phyloP scores from a whole-genome alignment of 2,329 filamentous ascomycete genomes.

The Hirsutella rhossiliensis region DNA sequence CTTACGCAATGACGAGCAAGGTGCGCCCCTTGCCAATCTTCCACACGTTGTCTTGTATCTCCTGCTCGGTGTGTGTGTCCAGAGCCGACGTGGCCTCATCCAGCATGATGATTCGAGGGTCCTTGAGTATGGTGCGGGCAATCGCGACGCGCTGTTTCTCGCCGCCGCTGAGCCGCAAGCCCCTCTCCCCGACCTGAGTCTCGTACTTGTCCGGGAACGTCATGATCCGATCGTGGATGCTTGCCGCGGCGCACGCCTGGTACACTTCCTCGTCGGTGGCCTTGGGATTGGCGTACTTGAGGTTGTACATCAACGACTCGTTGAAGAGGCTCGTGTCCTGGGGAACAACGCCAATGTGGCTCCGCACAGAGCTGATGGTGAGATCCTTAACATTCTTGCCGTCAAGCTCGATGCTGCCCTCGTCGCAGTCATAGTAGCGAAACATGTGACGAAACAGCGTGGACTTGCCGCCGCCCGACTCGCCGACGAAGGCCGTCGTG shows the following conservation, averaged over 20 bases:
- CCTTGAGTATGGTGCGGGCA: slow-evolving; percentile 83
- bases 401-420: slow-evolving; percentile 74
- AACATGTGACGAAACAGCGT: slow-evolving; percentile 93
- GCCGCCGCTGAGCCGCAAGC: slow-evolving; percentile 74
- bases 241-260: slow-evolving; percentile 72
- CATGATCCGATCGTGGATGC: slow-evolving; percentile 86
- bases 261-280: slow-evolving; percentile 74
- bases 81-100: slow-evolving; percentile 89
- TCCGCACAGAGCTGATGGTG: slow-evolving; percentile 86
- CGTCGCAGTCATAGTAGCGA: slow-evolving; percentile 82
- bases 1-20: slow-evolving; percentile 86
- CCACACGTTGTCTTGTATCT: slow-evolving; percentile 78
- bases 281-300: slow-evolving; percentile 74
- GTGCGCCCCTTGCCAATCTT: slow-evolving; percentile 77
- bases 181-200: slow-evolving; percentile 85
- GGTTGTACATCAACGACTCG: slow-evolving; percentile 87
- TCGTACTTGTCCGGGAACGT: slow-evolving; percentile 79
- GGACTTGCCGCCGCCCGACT: slow-evolving; percentile 94
- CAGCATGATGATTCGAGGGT: slow-evolving; percentile 82
- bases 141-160: slow-evolving; percentile 93
- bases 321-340: slow-evolving; percentile 96
- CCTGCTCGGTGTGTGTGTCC: slow-evolving; percentile 84
- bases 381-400: slow-evolving; percentile 72
- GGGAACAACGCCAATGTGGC: slow-evolving; percentile 88
- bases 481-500: slow-evolving; percentile 89